Percentiles rank a stretch among this genome's conserved stretches.
Conservation (phyloP, 75 land plant genomes). For the Adiantum capillusveneris region DNA sequence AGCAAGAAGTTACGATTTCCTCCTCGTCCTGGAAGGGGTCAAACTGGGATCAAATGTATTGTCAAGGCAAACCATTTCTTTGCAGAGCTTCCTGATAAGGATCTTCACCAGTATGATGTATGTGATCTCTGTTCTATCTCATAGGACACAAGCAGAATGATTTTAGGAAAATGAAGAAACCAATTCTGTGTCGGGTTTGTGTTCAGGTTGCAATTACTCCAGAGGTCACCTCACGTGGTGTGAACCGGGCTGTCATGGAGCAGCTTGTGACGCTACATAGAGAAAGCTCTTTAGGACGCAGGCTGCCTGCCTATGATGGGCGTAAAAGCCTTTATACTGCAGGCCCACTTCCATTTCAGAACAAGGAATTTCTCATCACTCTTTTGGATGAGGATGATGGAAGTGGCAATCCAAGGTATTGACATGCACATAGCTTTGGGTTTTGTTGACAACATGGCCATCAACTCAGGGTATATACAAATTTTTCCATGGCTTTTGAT, state of each 20-base stretch:
- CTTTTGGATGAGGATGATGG: slow-evolving; percentile 80
- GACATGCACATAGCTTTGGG: no score
- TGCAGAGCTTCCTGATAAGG: slow-evolving; percentile 84
- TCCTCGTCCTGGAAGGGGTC: slow-evolving; percentile 72
- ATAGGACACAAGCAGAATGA: background rate
- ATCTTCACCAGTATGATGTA: slow-evolving; percentile 91
- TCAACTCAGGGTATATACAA: no score
- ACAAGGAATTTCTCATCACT: slow-evolving; percentile 53
- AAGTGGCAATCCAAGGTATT: slow-evolving; percentile 37
- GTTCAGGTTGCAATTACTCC: slow-evolving; percentile 67
- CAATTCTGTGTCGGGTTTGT: no score
- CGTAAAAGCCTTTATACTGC: slow-evolving; percentile 89
- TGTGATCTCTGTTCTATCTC: slow-evolving; percentile 19
- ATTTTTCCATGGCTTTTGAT: no score
- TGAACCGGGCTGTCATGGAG: slow-evolving; percentile 78
- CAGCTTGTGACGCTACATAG: slow-evolving; percentile 52
- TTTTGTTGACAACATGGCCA: no score
- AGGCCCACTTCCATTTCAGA: slow-evolving; percentile 67
- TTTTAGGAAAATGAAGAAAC: no score
- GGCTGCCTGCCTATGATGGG: slow-evolving; percentile 90
- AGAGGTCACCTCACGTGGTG: slow-evolving; percentile 70
- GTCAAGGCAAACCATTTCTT: slow-evolving; percentile 93
- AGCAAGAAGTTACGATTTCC: slow-evolving; percentile 78
- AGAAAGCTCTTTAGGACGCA: slow-evolving; percentile 61
- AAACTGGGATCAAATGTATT: slow-evolving; percentile 45